These are phyloP conservation scores for Coniferiporia sulphurascens DNA, from an alignment of 1,284 basidiomycete species.

Conservation along the genomic window DNA sequence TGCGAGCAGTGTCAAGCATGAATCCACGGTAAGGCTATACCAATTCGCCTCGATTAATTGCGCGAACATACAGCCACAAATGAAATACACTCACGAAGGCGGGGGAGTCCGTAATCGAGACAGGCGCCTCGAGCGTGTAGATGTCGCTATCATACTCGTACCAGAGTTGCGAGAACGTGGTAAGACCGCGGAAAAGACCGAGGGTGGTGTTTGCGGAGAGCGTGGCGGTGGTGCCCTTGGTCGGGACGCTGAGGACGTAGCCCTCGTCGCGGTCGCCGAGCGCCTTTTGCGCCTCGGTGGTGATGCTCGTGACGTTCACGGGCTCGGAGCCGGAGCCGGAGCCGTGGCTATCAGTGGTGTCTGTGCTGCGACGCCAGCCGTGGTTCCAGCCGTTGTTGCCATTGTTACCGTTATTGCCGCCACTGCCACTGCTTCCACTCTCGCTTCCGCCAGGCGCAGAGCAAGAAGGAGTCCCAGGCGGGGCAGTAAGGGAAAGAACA, in stretches of 20 bases:
- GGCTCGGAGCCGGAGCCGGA: constrained; percentile 17
- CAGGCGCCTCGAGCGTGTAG: constrained; percentile 58
- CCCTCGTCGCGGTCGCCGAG: constrained; percentile 56
- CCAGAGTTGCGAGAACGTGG: constrained; percentile 80
- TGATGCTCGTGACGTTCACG: constrained; percentile 32
- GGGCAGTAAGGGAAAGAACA: neutral
- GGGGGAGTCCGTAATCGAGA: constrained; percentile 57
- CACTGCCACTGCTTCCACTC: too few species aligned
- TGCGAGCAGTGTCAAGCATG: constrained; percentile 74
- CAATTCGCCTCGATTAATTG: neutral
- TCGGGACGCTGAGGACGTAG: constrained; percentile 62
- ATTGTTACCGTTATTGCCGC: too few species aligned
- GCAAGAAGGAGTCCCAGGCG: too few species aligned
- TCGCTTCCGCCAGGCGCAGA: too few species aligned
- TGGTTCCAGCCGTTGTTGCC: too few species aligned
- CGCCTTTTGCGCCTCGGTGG: constrained; percentile 49
- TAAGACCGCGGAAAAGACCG: constrained; percentile 75
- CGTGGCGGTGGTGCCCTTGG: constrained; percentile 52
- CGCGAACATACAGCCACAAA: neutral
- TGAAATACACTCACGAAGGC: constrained; percentile 44
- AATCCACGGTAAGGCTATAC: constrained; percentile 72
- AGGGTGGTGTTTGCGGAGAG: constrained; percentile 69
- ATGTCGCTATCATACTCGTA: constrained; percentile 46
- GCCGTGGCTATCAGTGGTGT: too few species aligned
- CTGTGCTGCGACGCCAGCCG: too few species aligned